phyloP scores from a whole-genome alignment of 495 filamentous ascomycete species.

The Corynascus novoguineensis region DNA sequence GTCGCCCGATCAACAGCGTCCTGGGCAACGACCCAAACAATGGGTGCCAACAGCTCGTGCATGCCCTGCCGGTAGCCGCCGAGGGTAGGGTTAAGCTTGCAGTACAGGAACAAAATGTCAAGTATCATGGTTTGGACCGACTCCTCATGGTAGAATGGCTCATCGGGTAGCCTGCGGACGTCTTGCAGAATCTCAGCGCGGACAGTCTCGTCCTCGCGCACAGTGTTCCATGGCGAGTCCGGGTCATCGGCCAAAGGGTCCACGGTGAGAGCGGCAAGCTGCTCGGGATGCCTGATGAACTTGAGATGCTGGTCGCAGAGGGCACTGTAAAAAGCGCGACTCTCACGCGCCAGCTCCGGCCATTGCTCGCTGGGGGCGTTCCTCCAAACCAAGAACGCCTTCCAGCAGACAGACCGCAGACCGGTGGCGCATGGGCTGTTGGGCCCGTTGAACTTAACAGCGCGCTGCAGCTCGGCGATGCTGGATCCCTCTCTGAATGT shows the following conservation, averaged over 20 bases:
- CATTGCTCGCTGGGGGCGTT: conserved; percentile 61
- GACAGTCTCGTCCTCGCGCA: conserved; percentile 76
- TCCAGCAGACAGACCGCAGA: conserved; percentile 89
- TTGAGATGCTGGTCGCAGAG: conserved; percentile 68
- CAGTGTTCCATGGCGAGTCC: conserved; percentile 80
- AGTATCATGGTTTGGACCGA: conserved; percentile 74
- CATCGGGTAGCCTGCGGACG: conserved; percentile 88
- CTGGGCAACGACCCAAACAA: conserved; percentile 79
- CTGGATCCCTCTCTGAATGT: conserved; percentile 56
- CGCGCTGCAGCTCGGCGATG: conserved; percentile 59
- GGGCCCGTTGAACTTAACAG: conserved; percentile 52
- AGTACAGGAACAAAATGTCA: conserved; percentile 88
- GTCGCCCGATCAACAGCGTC: conserved; percentile 58
- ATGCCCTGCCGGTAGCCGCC: conserved; percentile 91
- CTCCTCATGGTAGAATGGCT: conserved; percentile 78
- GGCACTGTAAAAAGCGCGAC: conserved; percentile 66
- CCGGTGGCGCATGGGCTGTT: conserved; percentile 62
- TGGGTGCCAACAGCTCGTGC: conserved; percentile 90
- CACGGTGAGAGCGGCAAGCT: conserved; percentile 57
- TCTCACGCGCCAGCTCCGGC: conserved; percentile 58
- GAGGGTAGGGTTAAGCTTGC: conserved; percentile 82
- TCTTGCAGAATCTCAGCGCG: conserved; percentile 92
- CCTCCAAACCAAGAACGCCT: conserved; percentile 79
- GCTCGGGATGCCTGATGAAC: conserved; percentile 75
- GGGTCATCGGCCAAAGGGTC: conserved; percentile 87